Percentiles rank a stretch among this genome's conserved stretches.
Evolutionary conservation across 805 yeast species (phyloP).

Genomic region (Yamadazyma endophytica): DNA sequence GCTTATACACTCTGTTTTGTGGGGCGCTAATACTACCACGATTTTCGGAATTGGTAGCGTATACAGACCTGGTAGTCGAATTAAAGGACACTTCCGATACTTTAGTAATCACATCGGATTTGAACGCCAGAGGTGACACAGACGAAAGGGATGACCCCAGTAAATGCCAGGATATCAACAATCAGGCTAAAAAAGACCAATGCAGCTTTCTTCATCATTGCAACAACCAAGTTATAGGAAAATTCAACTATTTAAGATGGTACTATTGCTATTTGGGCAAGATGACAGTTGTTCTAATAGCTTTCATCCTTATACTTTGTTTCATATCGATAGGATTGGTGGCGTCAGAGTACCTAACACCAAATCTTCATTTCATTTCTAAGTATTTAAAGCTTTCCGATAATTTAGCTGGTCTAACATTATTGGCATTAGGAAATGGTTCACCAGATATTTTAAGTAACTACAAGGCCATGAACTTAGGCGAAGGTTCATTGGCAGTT

Average conservation of each 20-base stretch:
- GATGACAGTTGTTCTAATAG: conserved; percentile 8
- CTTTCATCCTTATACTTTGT: conserved; percentile 14
- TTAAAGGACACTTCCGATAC: background rate
- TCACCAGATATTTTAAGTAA: conserved; percentile 87
- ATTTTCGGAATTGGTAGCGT: background rate
- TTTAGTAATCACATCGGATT: background rate
- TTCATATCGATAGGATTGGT: conserved; percentile 69
- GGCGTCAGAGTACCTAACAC: conserved; percentile 80
- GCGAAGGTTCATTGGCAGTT: conserved; percentile 73
- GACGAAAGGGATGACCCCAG: conserved; percentile 1
- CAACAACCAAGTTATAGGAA: conserved; percentile 25
- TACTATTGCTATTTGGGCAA: conserved; percentile 25
- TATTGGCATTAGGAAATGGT: conserved; percentile 89
- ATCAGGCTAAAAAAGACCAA: conserved; percentile 29
- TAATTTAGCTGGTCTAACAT: conserved; percentile 77
- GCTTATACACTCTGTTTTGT: too few relatives aligned
- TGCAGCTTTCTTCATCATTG: conserved; percentile 32
- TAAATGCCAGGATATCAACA: conserved; percentile 1
- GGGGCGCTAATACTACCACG: too few relatives aligned
- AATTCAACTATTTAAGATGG: conserved; percentile 30
- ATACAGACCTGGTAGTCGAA: background rate
- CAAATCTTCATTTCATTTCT: conserved; percentile 69
- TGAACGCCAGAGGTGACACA: background rate
- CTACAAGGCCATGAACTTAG: conserved; percentile 70
- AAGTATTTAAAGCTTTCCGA: conserved; percentile 61